Percentiles rank a stretch among this genome's conserved stretches.
These are phyloP conservation scores for Rhizophagus clarus DNA, from an alignment of 192 early-diverging fungal genomes.

Conservation along the genomic window DNA sequence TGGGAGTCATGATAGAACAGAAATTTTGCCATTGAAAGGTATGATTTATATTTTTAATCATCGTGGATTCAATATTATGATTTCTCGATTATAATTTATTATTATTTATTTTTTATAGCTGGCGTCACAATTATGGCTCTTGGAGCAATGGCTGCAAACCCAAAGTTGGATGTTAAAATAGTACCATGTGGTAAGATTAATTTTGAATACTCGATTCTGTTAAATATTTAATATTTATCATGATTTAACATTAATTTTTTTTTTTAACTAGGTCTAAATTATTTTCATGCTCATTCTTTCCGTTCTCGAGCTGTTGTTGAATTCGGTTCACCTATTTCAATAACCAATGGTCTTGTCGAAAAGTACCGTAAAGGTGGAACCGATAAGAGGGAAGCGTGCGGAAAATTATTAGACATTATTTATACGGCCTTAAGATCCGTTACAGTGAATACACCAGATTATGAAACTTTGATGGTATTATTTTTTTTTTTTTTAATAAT, in stretches of 20 bases:
- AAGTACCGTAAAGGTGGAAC: constrained; percentile 81
- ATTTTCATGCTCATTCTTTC: constrained; percentile 96
- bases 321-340: constrained; percentile 89
- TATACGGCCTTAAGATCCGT: constrained; percentile 82
- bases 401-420: constrained; percentile 74
- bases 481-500: neutral
- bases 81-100: neutral
- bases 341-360: constrained; percentile 76
- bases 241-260: neutral
- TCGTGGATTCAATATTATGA: neutral
- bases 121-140: constrained; percentile 86
- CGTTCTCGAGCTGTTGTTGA: constrained; percentile 95
- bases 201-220: neutral
- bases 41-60: neutral
- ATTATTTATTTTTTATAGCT: constrained; percentile 42
- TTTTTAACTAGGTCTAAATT: constrained; percentile 69
- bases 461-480: constrained; percentile 85
- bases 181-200: constrained; percentile 67
- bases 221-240: neutral
- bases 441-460: constrained; percentile 91
- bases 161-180: constrained; percentile 87
- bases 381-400: constrained; percentile 82
- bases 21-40: constrained; percentile 95
- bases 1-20: constrained; percentile 95
- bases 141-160: constrained; percentile 84